Conservation (phyloP, 2,329 filamentous ascomycete species). For the Arthrinium phaeospermum region DNA sequence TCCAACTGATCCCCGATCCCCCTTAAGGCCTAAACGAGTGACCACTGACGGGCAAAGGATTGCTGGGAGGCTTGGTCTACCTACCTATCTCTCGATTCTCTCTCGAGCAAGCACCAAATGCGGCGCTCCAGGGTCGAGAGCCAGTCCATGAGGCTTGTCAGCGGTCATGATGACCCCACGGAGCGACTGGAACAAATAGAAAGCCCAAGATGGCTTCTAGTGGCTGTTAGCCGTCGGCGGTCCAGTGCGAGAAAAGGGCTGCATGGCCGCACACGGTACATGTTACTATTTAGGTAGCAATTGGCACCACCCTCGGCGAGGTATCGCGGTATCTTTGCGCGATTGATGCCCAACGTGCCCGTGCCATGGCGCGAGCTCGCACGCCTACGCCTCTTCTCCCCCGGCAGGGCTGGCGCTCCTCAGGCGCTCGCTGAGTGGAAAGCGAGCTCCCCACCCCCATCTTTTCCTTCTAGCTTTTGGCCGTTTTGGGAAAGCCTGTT, state of each 20-base stretch:
- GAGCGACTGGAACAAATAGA: constrained; percentile 33
- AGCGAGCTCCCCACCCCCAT: constrained; percentile 8
- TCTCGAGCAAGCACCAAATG: not conserved
- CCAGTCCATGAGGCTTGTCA: constrained; percentile 29
- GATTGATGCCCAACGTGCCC: constrained; percentile 19
- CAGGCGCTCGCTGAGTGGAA: constrained; percentile 7
- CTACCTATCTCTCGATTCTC: not conserved
- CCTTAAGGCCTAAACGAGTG: constrained; percentile 12
- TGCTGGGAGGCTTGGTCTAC: constrained; percentile 14
- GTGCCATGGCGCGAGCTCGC: constrained; percentile 9
- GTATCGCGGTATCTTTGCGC: constrained; percentile 14
- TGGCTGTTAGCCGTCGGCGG: constrained; percentile 26
- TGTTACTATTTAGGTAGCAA: constrained; percentile 19
- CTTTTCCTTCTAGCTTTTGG: constrained; percentile 9
- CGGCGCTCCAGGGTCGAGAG: constrained; percentile 18
- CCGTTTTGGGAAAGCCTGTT: constrained; percentile 17
- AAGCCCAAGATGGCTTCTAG: constrained; percentile 30
- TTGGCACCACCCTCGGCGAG: not conserved
- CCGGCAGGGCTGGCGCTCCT: constrained; percentile 17
- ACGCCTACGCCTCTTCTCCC: not conserved
- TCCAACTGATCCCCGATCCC: constrained; percentile 6
- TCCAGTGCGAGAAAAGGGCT: constrained; percentile 21
- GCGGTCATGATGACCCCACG: constrained; percentile 33
- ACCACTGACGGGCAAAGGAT: constrained; percentile 23
- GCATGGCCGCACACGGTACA: constrained; percentile 23